Evolutionary conservation across 2,329 filamentous ascomycete genomes (phyloP).

Genomic region (Alternaria sp.): DNA sequence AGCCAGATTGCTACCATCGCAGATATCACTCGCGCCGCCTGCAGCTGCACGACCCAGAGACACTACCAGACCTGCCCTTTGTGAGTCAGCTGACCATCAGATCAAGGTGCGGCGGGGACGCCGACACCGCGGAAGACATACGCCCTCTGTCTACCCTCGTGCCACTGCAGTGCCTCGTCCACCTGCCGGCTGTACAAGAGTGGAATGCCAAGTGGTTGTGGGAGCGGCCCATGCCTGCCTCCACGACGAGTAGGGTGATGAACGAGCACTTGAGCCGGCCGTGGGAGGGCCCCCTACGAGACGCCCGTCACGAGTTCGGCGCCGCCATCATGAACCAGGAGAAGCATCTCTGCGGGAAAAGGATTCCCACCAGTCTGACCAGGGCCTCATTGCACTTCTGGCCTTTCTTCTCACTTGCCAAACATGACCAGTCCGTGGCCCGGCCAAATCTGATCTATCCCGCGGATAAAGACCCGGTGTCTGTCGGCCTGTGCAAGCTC

Average conservation of each 20-base stretch:
- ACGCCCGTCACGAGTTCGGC: constrained; percentile 24
- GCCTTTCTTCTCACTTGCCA: constrained; percentile 15
- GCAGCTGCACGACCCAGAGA: constrained; percentile 17
- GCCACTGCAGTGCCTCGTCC: constrained; percentile 21
- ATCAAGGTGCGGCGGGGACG: constrained; percentile 3
- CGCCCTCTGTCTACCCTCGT: constrained; percentile 24
- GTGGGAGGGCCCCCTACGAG: constrained; percentile 21
- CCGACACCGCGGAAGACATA: constrained; percentile 16
- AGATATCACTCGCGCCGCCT: constrained; percentile 20
- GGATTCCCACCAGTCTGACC: constrained; percentile 13
- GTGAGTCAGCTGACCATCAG: constrained; percentile 12
- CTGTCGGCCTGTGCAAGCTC: constrained; percentile 18
- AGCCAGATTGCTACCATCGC: constrained; percentile 14
- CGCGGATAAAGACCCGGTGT: constrained; percentile 17
- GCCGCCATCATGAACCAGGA: constrained; percentile 20
- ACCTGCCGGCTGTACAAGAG: constrained; percentile 14
- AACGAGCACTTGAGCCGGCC: constrained; percentile 19
- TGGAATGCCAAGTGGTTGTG: constrained; percentile 21
- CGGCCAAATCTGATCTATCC: constrained; percentile 23
- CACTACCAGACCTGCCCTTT: constrained; percentile 19
- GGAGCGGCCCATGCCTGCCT: constrained; percentile 20
- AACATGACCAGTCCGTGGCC: constrained; percentile 12
- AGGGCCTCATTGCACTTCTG: constrained; percentile 20
- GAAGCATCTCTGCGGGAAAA: constrained; percentile 18
- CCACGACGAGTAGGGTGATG: constrained; percentile 17